These are phyloP conservation scores for Pseudonectria buxi DNA, from an alignment of 2,329 filamentous ascomycete species.

Conservation along the genomic window DNA sequence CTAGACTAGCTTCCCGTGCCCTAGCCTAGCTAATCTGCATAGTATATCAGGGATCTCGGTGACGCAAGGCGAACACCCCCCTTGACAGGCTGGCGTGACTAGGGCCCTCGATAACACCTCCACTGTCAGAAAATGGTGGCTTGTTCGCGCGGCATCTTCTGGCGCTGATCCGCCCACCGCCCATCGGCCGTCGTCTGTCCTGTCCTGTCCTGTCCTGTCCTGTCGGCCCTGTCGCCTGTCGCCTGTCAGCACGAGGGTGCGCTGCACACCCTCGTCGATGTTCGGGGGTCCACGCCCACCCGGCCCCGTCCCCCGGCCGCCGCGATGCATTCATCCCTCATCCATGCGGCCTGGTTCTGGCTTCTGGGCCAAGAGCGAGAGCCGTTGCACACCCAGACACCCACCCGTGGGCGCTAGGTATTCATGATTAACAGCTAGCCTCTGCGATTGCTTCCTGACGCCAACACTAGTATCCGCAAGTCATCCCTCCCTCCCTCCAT, in stretches of 20 bases:
- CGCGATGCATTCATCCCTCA: conserved; percentile 1
- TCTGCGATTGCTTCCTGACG: conserved; percentile 1
- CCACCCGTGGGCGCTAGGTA: no score
- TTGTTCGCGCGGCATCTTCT: conserved; percentile 13
- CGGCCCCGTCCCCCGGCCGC: conserved; percentile 18
- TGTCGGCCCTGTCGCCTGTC: conserved; percentile 4
- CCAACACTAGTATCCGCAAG: conserved; percentile 23
- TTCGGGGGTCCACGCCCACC: conserved; percentile 10
- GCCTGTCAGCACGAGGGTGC: background rate
- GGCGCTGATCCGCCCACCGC: conserved; percentile 15
- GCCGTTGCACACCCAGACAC: conserved; percentile 10
- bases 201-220: no score
- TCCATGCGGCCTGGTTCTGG: conserved; percentile 11
- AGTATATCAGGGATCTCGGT: conserved; percentile 21
- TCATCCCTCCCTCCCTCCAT: conserved; percentile 16
- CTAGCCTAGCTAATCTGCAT: conserved; percentile 12
- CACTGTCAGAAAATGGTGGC: conserved; percentile 8
- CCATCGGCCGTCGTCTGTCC: background rate
- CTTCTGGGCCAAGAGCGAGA: conserved; percentile 14
- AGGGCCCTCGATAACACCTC: conserved; percentile 7
- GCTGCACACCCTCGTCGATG: conserved; percentile 13
- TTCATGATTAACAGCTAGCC: no score
- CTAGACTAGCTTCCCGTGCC: conserved; percentile 12
- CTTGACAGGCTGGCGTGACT: conserved; percentile 16
- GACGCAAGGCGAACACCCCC: conserved; percentile 15